phyloP scores from a whole-genome alignment of 1,284 basidiomycete genomes.

The Ustilago xerochloae region DNA sequence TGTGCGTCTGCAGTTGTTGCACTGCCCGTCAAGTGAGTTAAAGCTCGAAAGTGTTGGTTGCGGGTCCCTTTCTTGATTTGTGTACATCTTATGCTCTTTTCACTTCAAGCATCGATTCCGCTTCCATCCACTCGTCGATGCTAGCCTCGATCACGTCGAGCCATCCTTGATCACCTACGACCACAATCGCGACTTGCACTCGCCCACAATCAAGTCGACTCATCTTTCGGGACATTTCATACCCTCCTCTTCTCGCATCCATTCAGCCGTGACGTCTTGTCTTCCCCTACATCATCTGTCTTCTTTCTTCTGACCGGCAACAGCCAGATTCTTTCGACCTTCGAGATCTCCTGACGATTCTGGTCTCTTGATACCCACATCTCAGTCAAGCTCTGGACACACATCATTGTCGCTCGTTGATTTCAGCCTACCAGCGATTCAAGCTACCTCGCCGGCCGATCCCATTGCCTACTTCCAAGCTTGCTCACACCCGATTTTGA shows the following conservation, averaged over 20 bases:
- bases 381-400: not conserved
- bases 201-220: too few species aligned
- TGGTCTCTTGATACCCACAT: not conserved
- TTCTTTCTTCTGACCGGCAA: not conserved
- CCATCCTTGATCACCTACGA: too few species aligned
- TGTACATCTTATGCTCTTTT: not conserved
- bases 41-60: not conserved
- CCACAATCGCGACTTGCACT: too few species aligned
- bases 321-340: not conserved
- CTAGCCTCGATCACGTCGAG: not conserved
- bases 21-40: not conserved
- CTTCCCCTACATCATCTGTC: not conserved
- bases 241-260: not conserved
- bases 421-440: too few species aligned
- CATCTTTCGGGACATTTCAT: conserved; percentile 33
- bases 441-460: conserved; percentile 33
- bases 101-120: too few species aligned
- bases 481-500: too few species aligned
- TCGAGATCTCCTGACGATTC: too few species aligned
- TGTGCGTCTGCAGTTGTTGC: not conserved
- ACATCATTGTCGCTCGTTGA: not conserved
- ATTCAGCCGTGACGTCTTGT: not conserved
- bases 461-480: not conserved
- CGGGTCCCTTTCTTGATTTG: not conserved
- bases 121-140: too few species aligned